phyloP scores from a whole-genome alignment of 208 protist species.

The Trypanosoma platydactyli region DNA sequence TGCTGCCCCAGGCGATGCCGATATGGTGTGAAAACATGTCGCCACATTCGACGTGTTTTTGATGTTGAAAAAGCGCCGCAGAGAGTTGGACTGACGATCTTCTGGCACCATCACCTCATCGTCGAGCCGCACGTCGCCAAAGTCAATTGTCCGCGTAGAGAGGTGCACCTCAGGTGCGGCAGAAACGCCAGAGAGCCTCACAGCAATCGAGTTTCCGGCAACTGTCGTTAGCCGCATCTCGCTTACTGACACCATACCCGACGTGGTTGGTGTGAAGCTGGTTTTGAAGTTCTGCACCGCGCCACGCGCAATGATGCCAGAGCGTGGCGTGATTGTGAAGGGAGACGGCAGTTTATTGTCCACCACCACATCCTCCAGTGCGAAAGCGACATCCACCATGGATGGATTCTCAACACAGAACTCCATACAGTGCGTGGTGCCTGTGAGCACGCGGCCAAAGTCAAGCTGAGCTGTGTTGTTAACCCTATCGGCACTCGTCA shows the following conservation, averaged over 20 bases:
- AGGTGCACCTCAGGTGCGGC: constrained; percentile 50
- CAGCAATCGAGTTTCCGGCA: constrained; percentile 62
- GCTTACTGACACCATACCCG: constrained; percentile 39
- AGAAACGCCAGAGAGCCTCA: constrained; percentile 50
- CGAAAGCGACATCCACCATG: constrained; percentile 63
- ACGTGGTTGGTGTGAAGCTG: constrained; percentile 39
- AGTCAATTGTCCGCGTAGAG: constrained; percentile 71
- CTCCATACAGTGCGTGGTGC: constrained; percentile 24
- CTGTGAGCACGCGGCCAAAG: constrained; percentile 46
- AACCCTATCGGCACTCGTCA: not conserved
- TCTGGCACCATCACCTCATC: not conserved
- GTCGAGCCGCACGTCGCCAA: constrained; percentile 77
- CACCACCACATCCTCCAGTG: constrained; percentile 22
- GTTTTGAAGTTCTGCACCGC: constrained; percentile 44
- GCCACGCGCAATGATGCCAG: constrained; percentile 49
- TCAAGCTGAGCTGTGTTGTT: constrained; percentile 30
- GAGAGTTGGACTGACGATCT: not conserved
- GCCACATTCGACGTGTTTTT: constrained; percentile 50
- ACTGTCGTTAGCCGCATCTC: constrained; percentile 49
- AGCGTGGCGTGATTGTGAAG: constrained; percentile 49
- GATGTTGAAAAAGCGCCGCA: constrained; percentile 21
- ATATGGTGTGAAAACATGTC: constrained; percentile 48
- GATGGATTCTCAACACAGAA: constrained; percentile 82
- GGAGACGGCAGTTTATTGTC: constrained; percentile 40
- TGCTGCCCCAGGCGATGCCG: constrained; percentile 47